Evolutionary conservation across 441 rosid genomes (phyloP).

Genomic region (Sinapis alba): DNA sequence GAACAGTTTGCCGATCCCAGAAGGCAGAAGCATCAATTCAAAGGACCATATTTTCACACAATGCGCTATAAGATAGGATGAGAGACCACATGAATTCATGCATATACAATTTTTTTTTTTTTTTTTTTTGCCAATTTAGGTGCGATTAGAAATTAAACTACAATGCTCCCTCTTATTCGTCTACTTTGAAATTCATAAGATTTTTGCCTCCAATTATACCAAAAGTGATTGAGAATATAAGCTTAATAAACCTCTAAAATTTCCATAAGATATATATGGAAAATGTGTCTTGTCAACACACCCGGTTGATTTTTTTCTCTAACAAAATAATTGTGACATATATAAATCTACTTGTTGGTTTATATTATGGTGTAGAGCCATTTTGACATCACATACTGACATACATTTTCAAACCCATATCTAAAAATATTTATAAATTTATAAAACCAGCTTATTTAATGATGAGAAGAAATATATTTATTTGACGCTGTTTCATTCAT

Average conservation of each 20-base stretch:
- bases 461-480: background rate
- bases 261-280: background rate
- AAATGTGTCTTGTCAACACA: background rate
- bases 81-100: background rate
- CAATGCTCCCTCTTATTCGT: background rate
- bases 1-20: slow-evolving; percentile 20
- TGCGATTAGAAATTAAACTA: background rate
- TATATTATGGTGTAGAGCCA: background rate
- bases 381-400: background rate
- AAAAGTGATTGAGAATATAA: background rate
- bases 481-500: background rate
- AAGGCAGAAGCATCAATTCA: slow-evolving; percentile 21
- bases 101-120: background rate
- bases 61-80: background rate
- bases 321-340: background rate
- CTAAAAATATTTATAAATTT: background rate
- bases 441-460: background rate
- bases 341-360: background rate
- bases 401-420: background rate
- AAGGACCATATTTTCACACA: slow-evolving; percentile 7
- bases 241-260: background rate
- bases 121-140: background rate
- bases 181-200: background rate
- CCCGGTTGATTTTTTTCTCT: background rate
- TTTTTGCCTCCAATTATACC: background rate